Evolutionary conservation across 306 rosid genomes (phyloP).

Genomic region (Fragaria nilgerrensis): DNA sequence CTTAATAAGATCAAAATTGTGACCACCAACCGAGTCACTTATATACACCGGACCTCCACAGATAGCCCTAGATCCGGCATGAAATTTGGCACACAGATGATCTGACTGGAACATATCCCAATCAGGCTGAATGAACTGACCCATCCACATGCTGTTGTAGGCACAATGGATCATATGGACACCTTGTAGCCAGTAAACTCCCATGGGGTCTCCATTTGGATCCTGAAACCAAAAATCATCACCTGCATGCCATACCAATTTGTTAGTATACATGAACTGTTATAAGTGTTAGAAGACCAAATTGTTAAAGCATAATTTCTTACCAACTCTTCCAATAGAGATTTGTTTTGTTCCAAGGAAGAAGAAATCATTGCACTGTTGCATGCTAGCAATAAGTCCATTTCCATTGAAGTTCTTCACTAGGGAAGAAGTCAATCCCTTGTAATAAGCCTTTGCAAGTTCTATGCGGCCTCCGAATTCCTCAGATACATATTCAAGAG

Average conservation of each 20-base stretch:
- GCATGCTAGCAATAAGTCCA: conserved; percentile 87
- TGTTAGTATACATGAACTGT: not conserved
- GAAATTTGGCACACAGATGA: conserved; percentile 73
- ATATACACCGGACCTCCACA: conserved; percentile 81
- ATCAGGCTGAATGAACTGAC: conserved; percentile 80
- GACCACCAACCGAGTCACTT: conserved; percentile 69
- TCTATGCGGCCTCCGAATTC: conserved; percentile 82
- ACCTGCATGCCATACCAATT: conserved; percentile 34
- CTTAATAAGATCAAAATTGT: conserved; percentile 64
- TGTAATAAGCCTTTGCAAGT: conserved; percentile 71
- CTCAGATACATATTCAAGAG: conserved; percentile 62
- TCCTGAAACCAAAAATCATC: conserved; percentile 96
- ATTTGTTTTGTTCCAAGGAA: conserved; percentile 75
- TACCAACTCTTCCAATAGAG: conserved; percentile 76
- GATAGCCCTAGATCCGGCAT: conserved; percentile 87
- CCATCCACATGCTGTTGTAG: conserved; percentile 96
- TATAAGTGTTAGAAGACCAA: not conserved
- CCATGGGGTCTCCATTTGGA: conserved; percentile 91
- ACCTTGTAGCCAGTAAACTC: conserved; percentile 78
- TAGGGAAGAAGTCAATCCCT: conserved; percentile 60
- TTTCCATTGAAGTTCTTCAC: conserved; percentile 67
- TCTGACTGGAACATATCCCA: conserved; percentile 98
- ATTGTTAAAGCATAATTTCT: not conserved
- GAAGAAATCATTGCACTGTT: conserved; percentile 88
- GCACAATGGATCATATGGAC: conserved; percentile 89